Conservation (phyloP, 2,329 filamentous ascomycete genomes). For the Hymenoscyphus salicellus region DNA sequence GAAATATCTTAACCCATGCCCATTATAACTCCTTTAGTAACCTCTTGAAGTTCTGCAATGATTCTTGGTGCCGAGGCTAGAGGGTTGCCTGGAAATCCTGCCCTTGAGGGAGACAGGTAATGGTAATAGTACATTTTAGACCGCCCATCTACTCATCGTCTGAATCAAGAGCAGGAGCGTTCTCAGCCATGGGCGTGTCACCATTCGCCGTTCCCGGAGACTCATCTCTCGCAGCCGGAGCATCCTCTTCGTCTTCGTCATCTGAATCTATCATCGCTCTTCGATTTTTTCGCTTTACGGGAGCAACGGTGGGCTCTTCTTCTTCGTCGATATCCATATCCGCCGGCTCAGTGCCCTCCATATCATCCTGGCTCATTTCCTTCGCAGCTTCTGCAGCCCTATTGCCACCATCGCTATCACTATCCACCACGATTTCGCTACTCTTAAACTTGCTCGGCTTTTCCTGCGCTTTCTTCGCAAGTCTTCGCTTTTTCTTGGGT, state of each 20-base stretch:
- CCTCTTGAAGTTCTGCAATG: neutral
- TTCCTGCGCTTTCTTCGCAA: constrained; percentile 34
- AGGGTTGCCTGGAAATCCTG: neutral
- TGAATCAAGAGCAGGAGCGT: constrained; percentile 14
- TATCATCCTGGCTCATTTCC: constrained; percentile 31
- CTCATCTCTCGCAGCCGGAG: constrained; percentile 22
- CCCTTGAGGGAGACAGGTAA: neutral
- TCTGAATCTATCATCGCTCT: constrained; percentile 32
- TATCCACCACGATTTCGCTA: constrained; percentile 37
- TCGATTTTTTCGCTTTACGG: constrained; percentile 28
- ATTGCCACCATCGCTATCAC: constrained; percentile 35
- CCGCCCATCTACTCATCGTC: constrained; percentile 25
- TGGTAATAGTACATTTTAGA: constrained; percentile 1
- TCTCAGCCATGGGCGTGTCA: constrained; percentile 34
- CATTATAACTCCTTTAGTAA: neutral
- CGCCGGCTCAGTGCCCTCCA: constrained; percentile 17
- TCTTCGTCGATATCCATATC: constrained; percentile 23
- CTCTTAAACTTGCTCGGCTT: constrained; percentile 36
- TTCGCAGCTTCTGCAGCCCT: constrained; percentile 30
- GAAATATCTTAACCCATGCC: neutral
- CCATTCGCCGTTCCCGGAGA: constrained; percentile 31
- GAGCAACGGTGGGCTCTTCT: constrained; percentile 21
- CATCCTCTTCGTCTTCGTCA: constrained; percentile 34
- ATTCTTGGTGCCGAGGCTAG: neutral
- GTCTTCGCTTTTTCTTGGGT: constrained; percentile 37